Evolutionary conservation across 1,139 yeast species (phyloP).

Genomic region (Scheffersomyces insectosa): DNA sequence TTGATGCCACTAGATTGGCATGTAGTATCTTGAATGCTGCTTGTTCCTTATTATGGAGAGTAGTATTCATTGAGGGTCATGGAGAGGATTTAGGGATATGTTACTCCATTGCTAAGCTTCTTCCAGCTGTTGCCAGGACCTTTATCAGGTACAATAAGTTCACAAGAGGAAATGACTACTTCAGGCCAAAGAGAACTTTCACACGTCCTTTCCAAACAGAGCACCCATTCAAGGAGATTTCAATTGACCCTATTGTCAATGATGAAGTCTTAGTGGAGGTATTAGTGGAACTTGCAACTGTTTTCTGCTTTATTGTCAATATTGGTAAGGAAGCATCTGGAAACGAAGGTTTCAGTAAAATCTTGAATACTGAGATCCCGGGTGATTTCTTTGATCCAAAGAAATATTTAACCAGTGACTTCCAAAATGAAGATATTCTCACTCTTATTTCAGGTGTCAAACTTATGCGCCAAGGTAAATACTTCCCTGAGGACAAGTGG

Average conservation of each 20-base stretch:
- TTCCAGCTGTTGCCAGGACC: conserved; percentile 53
- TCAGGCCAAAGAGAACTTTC: conserved; percentile 62
- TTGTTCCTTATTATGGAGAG: conserved; percentile 41
- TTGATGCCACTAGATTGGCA: conserved; percentile 64
- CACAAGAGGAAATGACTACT: conserved; percentile 52
- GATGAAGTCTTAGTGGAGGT: conserved; percentile 74
- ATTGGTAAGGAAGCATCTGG: conserved; percentile 52
- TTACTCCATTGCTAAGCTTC: conserved; percentile 49
- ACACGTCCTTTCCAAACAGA: conserved; percentile 67
- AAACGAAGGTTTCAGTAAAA: conserved; percentile 38
- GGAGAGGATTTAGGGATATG: conserved; percentile 34
- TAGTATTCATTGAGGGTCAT: conserved; percentile 22
- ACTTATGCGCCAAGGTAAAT: conserved; percentile 56
- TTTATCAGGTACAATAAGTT: conserved; percentile 55
- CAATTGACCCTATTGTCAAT: conserved; percentile 74
- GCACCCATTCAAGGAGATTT: conserved; percentile 64
- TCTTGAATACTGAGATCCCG: conserved; percentile 26
- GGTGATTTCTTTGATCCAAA: conserved; percentile 36
- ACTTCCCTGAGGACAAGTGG: conserved; percentile 71
- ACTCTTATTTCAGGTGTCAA: conserved; percentile 57
- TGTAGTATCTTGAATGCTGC: conserved; percentile 56
- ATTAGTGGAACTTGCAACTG: conserved; percentile 64
- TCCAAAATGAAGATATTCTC: conserved; percentile 44
- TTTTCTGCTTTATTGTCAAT: conserved; percentile 58
- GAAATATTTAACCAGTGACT: conserved; percentile 34